Evolutionary conservation across 2,329 filamentous ascomycete species (phyloP).

Genomic region (Thermoascus crustaceus): DNA sequence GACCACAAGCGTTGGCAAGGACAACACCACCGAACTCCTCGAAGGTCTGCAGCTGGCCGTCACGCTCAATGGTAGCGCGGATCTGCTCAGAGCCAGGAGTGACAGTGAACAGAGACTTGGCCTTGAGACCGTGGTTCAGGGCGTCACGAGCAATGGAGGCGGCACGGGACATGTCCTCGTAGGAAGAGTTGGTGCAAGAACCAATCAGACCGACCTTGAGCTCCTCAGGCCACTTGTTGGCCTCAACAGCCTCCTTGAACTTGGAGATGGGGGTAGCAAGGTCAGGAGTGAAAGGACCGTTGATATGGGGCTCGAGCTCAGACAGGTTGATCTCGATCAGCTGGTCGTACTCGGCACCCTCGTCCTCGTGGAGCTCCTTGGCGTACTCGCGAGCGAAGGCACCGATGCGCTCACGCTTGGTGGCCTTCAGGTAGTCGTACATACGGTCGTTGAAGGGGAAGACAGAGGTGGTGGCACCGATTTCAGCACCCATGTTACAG

Average conservation of each 20-base stretch:
- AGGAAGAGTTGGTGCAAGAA: slow-evolving; percentile 91
- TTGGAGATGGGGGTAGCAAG: slow-evolving; percentile 95
- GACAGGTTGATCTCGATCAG: slow-evolving; percentile 92
- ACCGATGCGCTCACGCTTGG: slow-evolving; percentile 83
- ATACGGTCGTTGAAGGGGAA: slow-evolving; percentile 98
- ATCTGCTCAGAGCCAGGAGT: slow-evolving; percentile 97
- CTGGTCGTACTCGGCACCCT: slow-evolving; percentile 91
- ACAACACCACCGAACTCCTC: slow-evolving; percentile 94
- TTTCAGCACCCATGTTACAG: slow-evolving; percentile 59
- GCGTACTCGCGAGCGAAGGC: slow-evolving; percentile 82
- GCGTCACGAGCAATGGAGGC: slow-evolving; percentile 89
- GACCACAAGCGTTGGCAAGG: slow-evolving; percentile 88
- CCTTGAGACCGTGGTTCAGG: slow-evolving; percentile 83
- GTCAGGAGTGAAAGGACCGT: slow-evolving; percentile 98
- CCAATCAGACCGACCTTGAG: slow-evolving; percentile 95
- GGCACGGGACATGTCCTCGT: slow-evolving; percentile 86
- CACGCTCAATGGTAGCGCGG: slow-evolving; percentile 80
- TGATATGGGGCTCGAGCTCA: slow-evolving; percentile 94
- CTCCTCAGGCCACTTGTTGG: slow-evolving; percentile 92
- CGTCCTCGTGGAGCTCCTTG: slow-evolving; percentile 75
- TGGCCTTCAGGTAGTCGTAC: slow-evolving; percentile 90
- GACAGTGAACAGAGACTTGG: slow-evolving; percentile 87
- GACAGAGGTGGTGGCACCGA: slow-evolving; percentile 72
- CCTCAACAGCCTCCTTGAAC: slow-evolving; percentile 88
- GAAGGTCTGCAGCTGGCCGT: slow-evolving; percentile 87